phyloP scores from a whole-genome alignment of 352 stramenopile species.

The Phytophthora foliorum region DNA sequence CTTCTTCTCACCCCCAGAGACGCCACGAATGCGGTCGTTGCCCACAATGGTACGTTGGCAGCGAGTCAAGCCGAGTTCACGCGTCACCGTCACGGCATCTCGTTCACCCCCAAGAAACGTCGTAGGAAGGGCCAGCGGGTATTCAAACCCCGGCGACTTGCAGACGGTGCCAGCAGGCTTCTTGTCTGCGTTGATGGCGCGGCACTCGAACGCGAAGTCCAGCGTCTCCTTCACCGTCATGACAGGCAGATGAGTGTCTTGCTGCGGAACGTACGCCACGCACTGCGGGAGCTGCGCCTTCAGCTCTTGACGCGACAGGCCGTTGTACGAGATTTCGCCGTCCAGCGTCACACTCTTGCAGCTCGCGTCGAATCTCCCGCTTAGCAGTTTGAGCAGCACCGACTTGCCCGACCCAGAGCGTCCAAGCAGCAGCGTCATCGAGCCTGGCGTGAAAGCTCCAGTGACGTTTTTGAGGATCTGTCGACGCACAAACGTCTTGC shows the following conservation, averaged over 20 bases:
- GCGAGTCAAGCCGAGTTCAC: slow-evolving; percentile 53
- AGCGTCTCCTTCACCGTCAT: slow-evolving; percentile 95
- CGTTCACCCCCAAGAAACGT: slow-evolving; percentile 51
- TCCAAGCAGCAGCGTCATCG: slow-evolving; percentile 63
- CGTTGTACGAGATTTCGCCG: slow-evolving; percentile 60
- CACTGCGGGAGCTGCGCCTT: slow-evolving; percentile 50
- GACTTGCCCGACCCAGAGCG: slow-evolving; percentile 61
- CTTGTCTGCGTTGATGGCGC: slow-evolving; percentile 39
- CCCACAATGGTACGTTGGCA: slow-evolving; percentile 70
- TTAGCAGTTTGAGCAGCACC: slow-evolving; percentile 55
- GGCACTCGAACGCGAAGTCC: slow-evolving; percentile 92
- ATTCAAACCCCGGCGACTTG: slow-evolving; percentile 34
- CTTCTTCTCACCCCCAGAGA: slow-evolving; percentile 93
- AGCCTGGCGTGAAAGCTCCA: slow-evolving; percentile 48
- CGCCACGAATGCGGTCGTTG: slow-evolving; percentile 57
- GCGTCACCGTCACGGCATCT: slow-evolving; percentile 31
- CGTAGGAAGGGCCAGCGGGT: slow-evolving; percentile 36
- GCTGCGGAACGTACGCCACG: slow-evolving; percentile 55
- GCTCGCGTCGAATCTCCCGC: slow-evolving; percentile 38
- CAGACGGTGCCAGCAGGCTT: slow-evolving; percentile 26
- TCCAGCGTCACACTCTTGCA: slow-evolving; percentile 28
- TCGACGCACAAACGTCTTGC: slow-evolving; percentile 51
- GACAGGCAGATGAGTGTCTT: slow-evolving; percentile 84
- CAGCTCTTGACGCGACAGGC: slow-evolving; percentile 38
- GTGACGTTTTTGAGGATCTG: slow-evolving; percentile 57